A percentile compares a stretch with the other conserved stretches of the same genome.
Conservation (phyloP, 768 basidiomycete genomes). For the Xerocomellus chrysenteron region DNA sequence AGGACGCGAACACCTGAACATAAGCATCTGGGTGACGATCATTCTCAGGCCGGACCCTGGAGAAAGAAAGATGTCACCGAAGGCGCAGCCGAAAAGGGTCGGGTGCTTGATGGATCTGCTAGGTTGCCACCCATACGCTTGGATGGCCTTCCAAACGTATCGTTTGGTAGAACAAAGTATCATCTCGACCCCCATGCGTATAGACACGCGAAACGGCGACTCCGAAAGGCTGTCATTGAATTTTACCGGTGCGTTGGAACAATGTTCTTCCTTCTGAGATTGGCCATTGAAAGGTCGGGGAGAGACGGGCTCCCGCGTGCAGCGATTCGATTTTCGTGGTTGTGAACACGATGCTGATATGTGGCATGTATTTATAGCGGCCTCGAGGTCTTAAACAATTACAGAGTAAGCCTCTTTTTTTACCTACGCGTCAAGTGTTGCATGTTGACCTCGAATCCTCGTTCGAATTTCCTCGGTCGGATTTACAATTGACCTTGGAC, state of each 20-base stretch:
- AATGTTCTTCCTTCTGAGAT: neutral
- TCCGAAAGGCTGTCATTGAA: slow-evolving; percentile 82
- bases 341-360: slow-evolving; percentile 12
- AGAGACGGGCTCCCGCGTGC: neutral
- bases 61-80: neutral
- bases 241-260: slow-evolving; percentile 63
- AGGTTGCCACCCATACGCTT: neutral
- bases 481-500: neutral
- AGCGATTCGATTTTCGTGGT: neutral
- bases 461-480: neutral
- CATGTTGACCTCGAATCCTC: neutral
- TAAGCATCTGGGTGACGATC: neutral
- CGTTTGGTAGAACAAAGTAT: neutral
- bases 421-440: neutral
- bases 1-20: neutral
- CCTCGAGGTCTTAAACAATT: slow-evolving; percentile 84
- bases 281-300: neutral
- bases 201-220: slow-evolving; percentile 74
- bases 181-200: slow-evolving; percentile 73
- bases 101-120: neutral
- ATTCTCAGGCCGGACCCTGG: neutral
- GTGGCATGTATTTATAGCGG: slow-evolving; percentile 42
- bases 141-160: neutral
- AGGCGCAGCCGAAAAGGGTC: neutral
- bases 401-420: slow-evolving; percentile 53